Evolutionary conservation across 2,329 filamentous ascomycete genomes (phyloP).

Genomic region (Aureobasidium melanogenum): DNA sequence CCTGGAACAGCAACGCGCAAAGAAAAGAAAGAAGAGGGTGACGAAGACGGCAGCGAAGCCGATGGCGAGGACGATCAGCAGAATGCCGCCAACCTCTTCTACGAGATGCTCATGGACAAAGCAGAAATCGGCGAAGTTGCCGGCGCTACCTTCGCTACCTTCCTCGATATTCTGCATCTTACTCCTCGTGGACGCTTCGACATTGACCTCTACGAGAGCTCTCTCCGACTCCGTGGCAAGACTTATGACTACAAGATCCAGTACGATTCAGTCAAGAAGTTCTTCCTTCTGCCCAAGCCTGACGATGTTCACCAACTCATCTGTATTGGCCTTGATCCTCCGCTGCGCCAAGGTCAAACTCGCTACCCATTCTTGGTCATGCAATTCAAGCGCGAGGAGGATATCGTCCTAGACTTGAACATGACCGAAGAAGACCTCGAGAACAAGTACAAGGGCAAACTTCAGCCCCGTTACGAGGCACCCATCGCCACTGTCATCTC

Average conservation of each 20-base stretch:
- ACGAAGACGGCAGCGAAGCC: constrained; percentile 57
- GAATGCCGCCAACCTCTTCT: constrained; percentile 94
- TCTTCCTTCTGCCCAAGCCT: constrained; percentile 97
- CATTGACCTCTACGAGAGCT: constrained; percentile 98
- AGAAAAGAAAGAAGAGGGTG: constrained; percentile 62
- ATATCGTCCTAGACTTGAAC: constrained; percentile 92
- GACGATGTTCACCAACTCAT: constrained; percentile 95
- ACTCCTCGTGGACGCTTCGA: constrained; percentile 98
- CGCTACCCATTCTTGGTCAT: constrained; percentile 97
- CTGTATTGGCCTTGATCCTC: constrained; percentile 87
- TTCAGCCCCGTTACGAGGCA: constrained; percentile 84
- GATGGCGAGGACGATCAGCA: constrained; percentile 62
- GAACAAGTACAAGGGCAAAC: constrained; percentile 79
- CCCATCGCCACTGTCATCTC: constrained; percentile 89
- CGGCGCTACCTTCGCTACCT: constrained; percentile 96
- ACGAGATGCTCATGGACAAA: constrained; percentile 96
- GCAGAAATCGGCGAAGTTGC: constrained; percentile 98
- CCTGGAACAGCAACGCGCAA: constrained; percentile 74
- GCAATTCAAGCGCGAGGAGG: constrained; percentile 97
- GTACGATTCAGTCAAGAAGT: constrained; percentile 96
- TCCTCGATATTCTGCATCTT: constrained; percentile 91
- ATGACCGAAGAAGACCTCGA: constrained; percentile 84
- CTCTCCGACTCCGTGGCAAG: constrained; percentile 93
- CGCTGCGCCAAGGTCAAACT: constrained; percentile 91
- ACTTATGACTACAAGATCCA: constrained; percentile 99